phyloP scores from a whole-genome alignment of 306 rosid genomes.

The Geum urbanum region DNA sequence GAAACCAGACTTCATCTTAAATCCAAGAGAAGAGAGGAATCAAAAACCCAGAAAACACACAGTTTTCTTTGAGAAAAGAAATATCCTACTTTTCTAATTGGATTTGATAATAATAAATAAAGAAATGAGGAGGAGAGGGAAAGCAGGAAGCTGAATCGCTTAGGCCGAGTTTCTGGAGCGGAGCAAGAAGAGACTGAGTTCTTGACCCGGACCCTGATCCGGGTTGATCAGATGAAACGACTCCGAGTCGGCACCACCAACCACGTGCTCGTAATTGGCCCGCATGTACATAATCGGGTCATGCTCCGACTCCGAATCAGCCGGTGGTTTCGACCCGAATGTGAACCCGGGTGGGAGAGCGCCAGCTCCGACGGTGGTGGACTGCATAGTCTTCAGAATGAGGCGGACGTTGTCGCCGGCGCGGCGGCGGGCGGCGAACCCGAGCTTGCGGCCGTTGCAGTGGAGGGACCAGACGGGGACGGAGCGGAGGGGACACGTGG shows the following conservation, averaged over 20 bases:
- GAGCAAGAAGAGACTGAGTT: conserved; percentile 90
- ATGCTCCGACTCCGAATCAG: conserved; percentile 30
- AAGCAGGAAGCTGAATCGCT: too few relatives aligned
- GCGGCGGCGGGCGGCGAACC: conserved; percentile 58
- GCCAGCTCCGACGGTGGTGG: conserved; percentile 83
- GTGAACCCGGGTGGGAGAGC: conserved; percentile 57
- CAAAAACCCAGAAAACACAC: conserved; percentile 14
- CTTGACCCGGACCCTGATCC: conserved; percentile 80
- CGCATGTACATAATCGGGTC: conserved; percentile 74
- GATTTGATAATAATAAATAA: background rate
- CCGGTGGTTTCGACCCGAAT: conserved; percentile 20
- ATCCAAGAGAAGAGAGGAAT: background rate
- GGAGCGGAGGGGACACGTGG: conserved; percentile 51
- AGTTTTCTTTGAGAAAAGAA: conserved; percentile 6
- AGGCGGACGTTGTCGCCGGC: conserved; percentile 44
- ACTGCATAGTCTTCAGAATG: conserved; percentile 68
- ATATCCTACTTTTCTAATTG: background rate
- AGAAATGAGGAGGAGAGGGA: background rate
- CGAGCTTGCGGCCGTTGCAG: conserved; percentile 66
- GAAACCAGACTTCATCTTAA: background rate
- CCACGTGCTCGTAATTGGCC: conserved; percentile 82
- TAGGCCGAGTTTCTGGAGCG: conserved; percentile 40
- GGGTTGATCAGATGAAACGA: conserved; percentile 91
- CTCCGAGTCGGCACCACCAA: conserved; percentile 77
- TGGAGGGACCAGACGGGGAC: conserved; percentile 65